Conservation (phyloP, 768 basidiomycete genomes). For the Mycena polygramma region DNA sequence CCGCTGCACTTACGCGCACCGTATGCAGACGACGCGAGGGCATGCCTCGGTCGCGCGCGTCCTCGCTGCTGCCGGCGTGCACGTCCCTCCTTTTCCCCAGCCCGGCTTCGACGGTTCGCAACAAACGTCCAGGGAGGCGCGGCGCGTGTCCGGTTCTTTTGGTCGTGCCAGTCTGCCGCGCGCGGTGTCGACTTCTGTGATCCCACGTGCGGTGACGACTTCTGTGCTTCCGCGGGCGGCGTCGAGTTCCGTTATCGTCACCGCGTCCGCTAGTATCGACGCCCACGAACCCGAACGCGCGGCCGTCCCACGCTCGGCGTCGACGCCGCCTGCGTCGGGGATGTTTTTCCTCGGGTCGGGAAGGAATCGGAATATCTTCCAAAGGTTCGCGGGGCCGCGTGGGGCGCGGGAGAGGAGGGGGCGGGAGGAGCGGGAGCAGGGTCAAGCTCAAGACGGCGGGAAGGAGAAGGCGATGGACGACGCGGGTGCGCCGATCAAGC, state of each 20-base stretch:
- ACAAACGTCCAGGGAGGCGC: no score
- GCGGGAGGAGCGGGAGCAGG: neutral
- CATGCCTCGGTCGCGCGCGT: conserved; percentile 83
- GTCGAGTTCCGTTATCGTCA: neutral
- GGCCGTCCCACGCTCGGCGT: conserved; percentile 27
- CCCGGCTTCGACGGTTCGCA: no score
- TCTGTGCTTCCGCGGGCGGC: neutral
- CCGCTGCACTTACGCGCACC: conserved; percentile 81
- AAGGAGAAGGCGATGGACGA: no score
- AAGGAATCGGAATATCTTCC: conserved; percentile 13
- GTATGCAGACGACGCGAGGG: conserved; percentile 82
- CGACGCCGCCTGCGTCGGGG: conserved; percentile 18
- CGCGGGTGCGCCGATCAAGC: no score
- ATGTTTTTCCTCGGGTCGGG: neutral
- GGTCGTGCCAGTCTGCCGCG: neutral
- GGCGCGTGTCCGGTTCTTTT: neutral
- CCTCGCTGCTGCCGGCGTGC: conserved; percentile 67
- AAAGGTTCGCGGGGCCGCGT: conserved; percentile 29
- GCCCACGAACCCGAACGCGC: neutral
- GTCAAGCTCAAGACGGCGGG: no score
- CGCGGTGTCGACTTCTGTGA: neutral
- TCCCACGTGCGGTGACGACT: no score
- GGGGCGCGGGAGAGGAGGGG: conserved; percentile 2
- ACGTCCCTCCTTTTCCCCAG: conserved; percentile 16
- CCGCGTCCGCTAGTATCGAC: neutral